Conservation (phyloP, 352 stramenopile species). For the Phytophthora crassamura region DNA sequence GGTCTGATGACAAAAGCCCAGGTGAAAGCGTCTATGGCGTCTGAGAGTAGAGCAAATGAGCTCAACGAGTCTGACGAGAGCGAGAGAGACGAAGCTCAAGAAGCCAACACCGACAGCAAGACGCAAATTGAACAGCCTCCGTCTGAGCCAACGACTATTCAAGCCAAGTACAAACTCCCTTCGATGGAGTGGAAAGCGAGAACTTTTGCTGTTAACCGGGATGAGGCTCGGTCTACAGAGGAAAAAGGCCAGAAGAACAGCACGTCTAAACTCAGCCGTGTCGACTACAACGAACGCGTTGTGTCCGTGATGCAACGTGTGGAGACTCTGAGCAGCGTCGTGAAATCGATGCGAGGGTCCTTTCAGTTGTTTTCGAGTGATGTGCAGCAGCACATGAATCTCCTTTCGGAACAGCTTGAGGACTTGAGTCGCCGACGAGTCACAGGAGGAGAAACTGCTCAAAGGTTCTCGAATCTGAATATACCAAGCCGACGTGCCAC, state of each 20-base stretch:
- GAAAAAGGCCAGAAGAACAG: neutral
- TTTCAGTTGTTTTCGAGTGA: slow-evolving; percentile 68
- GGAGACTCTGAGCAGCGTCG: slow-evolving; percentile 38
- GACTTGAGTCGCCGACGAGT: slow-evolving; percentile 35
- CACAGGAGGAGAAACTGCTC: slow-evolving; percentile 27
- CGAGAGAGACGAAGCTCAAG: neutral
- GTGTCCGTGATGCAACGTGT: slow-evolving; percentile 41
- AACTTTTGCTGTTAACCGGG: neutral
- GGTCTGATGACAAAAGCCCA: slow-evolving; percentile 17
- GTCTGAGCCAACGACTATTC: slow-evolving; percentile 39
- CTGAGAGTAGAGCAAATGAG: slow-evolving; percentile 2
- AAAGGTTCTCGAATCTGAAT: slow-evolving; percentile 15
- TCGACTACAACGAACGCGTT: slow-evolving; percentile 52
- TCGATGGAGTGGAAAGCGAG: slow-evolving; percentile 36
- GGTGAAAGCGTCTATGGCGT: neutral
- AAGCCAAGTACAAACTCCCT: slow-evolving; percentile 55
- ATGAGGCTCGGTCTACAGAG: neutral
- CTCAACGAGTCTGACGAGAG: neutral
- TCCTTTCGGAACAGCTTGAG: slow-evolving; percentile 60
- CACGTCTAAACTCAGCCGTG: slow-evolving; percentile 33
- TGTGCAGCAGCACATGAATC: slow-evolving; percentile 58
- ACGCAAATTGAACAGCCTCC: neutral
- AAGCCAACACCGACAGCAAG: neutral
- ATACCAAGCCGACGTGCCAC: neutral
- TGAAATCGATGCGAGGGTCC: slow-evolving; percentile 58